Evolutionary conservation across 2,329 filamentous ascomycete species (phyloP).

Genomic region (Penicillium sp.): DNA sequence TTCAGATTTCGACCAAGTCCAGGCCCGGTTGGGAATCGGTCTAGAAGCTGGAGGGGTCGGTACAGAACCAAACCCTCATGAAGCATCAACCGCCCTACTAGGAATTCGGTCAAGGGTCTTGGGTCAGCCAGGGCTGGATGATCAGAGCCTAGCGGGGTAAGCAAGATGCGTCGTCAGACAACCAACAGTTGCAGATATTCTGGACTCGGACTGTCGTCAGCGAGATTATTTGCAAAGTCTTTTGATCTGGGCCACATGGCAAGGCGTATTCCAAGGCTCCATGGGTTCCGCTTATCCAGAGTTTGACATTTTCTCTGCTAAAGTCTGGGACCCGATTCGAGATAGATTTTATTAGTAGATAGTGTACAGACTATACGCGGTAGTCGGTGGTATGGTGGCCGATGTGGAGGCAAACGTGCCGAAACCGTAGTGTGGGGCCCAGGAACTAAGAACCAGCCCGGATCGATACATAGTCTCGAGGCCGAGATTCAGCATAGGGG

Average conservation of each 20-base stretch:
- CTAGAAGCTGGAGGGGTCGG: slow-evolving; percentile 5
- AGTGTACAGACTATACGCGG: neutral
- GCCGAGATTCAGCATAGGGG: slow-evolving; percentile 3
- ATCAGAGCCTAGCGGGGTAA: slow-evolving; percentile 14
- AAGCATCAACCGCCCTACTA: neutral
- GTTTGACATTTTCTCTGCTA: neutral
- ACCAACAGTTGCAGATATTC: slow-evolving; percentile 7
- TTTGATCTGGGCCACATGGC: neutral
- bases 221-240: neutral
- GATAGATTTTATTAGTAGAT: neutral
- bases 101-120: slow-evolving; percentile 9
- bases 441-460: neutral
- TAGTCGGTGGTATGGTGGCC: neutral
- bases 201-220: neutral
- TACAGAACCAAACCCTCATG: slow-evolving; percentile 1
- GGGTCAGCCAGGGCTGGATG: slow-evolving; percentile 3
- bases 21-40: neutral
- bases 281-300: neutral
- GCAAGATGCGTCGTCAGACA: slow-evolving; percentile 16
- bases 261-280: neutral
- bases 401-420: neutral
- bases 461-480: neutral
- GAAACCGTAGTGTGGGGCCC: slow-evolving; percentile 5
- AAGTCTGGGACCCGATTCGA: neutral
- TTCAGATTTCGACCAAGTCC: neutral